Base-by-base conservation (phyloP, 345 rosid species). In the Eutrema heterophyllum region DNA sequence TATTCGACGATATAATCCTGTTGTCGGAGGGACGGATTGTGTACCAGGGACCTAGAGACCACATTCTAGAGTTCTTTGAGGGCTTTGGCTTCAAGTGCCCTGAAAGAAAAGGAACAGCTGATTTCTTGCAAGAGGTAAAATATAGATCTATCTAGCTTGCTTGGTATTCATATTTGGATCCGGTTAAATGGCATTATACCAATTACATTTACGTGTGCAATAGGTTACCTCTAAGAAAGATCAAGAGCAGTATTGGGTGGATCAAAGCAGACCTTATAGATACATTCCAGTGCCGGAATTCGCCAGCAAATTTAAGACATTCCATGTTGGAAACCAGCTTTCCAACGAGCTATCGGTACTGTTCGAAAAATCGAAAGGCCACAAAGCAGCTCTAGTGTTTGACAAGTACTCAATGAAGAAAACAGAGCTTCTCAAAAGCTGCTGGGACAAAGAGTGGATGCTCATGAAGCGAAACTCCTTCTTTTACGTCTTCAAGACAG, bases 191-290 rank as follows among this genome's bases (percentile, higher is more conserved):
- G 41, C 7, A 18, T 21, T 21, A 21, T 13, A 45, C 39, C 0
- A 48, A 38, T 56, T 8, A 56, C 54, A 27, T 33, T 63, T 7
- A 40, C 51, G 9, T 66, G 63, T 78, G 58, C 9, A 73, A 68
- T 80, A 91, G 97, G 96, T 91, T 41, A 85, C 93, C 15, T 91
- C 93, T 27, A 86, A 72, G 73, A 91, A 91, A 77, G 96, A 91
- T 77, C 96, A 91, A 72, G 88, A 87, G 38, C 97, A 87, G 60
- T 91, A 89, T 35, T 89, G 93, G 91, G 83, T 76, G 32, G 86
- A 91, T 59, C 78, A 73, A 64, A 78, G 5, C 54, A 82, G 43
- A 41, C 90, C 88, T 1, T 91, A 89, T 73, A 71, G 81, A 45
- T 89, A 77, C 74, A 63, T 85, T 18, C 35, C 90, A 57, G 93